Conservation (phyloP, 2,329 filamentous ascomycete species). For the Cladophialophora psammophila region DNA sequence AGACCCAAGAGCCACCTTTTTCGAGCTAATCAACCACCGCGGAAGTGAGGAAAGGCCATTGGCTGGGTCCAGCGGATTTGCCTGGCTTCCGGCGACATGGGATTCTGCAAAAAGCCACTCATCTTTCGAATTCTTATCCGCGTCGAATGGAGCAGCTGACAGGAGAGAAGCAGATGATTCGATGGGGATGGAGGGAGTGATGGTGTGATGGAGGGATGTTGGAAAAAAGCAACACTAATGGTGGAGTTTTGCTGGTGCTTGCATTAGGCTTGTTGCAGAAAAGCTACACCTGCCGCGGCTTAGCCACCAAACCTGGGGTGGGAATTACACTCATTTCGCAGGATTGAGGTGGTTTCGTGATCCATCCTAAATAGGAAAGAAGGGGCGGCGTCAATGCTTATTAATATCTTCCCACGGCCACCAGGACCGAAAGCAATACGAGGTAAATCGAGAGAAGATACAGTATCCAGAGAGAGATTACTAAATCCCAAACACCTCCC, state of each 20-base stretch:
- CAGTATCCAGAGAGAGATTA: neutral
- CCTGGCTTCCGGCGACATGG: neutral
- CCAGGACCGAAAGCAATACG: neutral
- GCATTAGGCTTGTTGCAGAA: neutral
- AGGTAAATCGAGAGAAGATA: neutral
- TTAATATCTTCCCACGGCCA: neutral
- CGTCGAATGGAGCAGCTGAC: conserved; percentile 8
- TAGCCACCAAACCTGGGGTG: neutral
- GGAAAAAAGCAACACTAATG: conserved; percentile 1
- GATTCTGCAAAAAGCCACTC: conserved; percentile 2
- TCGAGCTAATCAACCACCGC: neutral
- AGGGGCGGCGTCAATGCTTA: no score
- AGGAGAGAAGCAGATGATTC: neutral
- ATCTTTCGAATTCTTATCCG: conserved; percentile 3
- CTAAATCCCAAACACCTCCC: neutral
- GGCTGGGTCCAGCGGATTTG: neutral
- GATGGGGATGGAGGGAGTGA: neutral
- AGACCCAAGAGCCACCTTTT: neutral
- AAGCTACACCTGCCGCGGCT: neutral
- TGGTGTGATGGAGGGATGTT: neutral
- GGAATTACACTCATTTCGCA: neutral
- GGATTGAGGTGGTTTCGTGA: neutral
- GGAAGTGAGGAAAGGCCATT: neutral
- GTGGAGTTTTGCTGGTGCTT: neutral
- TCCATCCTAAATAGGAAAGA: neutral